A percentile compares a stretch with the other conserved stretches of the same genome.
phyloP scores from a whole-genome alignment of 176 grass and related monocot genomes.

The Melocanna baccifera region DNA sequence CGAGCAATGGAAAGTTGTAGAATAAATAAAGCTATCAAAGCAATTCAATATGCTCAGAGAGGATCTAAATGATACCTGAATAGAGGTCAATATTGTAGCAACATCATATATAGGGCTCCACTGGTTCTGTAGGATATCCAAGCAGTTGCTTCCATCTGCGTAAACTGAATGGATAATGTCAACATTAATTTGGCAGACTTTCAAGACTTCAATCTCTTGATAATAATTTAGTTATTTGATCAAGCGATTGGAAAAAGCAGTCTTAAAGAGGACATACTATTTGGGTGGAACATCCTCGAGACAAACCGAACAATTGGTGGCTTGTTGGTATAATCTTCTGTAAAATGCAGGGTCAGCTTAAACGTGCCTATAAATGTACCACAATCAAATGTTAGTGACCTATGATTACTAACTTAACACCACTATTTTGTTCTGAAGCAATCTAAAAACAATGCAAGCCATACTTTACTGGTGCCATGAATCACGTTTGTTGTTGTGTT shows the following conservation, averaged over 20 bases:
- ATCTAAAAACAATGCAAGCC: background rate
- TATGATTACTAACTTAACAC: background rate
- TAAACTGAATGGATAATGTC: constrained; percentile 51
- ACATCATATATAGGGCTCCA: constrained; percentile 99
- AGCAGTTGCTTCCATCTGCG: constrained; percentile 94
- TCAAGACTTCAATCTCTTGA: background rate
- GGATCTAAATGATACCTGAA: constrained; percentile 58
- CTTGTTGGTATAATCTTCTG: constrained; percentile 96
- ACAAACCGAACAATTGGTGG: constrained; percentile 91
- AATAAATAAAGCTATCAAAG: background rate
- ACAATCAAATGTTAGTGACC: constrained; percentile 13
- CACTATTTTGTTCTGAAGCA: background rate
- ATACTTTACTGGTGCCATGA: background rate
- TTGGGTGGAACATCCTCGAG: constrained; percentile 96
- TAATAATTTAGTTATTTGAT: background rate
- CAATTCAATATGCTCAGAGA: background rate
- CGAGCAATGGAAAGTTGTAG: background rate
- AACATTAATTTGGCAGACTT: background rate
- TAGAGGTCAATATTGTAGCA: constrained; percentile 89
- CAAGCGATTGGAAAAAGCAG: background rate
- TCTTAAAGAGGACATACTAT: constrained; percentile 53
- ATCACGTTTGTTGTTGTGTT: background rate
- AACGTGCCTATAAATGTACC: constrained; percentile 64
- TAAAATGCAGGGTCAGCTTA: constrained; percentile 85
- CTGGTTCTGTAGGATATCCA: constrained; percentile 97